phyloP scores from a whole-genome alignment of 2,329 filamentous ascomycete species.

The Paraconiothyrium brasiliense region DNA sequence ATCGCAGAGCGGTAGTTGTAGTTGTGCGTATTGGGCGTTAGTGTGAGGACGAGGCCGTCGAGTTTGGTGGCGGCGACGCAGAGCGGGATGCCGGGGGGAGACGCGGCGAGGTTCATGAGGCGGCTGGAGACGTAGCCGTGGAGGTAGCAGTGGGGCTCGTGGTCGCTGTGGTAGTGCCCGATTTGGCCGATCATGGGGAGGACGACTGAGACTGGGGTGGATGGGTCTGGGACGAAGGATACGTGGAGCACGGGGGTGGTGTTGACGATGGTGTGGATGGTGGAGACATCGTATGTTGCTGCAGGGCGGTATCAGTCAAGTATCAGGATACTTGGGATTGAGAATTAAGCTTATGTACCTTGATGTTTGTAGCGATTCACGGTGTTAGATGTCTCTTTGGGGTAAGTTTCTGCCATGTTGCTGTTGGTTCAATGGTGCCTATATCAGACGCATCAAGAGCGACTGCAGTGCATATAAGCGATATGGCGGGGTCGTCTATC shows the following conservation, averaged over 20 bases:
- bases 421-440: neutral
- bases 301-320: neutral
- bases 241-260: constrained; percentile 78
- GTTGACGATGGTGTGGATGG: constrained; percentile 74
- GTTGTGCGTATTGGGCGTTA: neutral
- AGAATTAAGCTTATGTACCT: constrained; percentile 56
- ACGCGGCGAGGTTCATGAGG: constrained; percentile 73
- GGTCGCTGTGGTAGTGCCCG: neutral
- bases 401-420: constrained; percentile 24
- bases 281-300: constrained; percentile 70
- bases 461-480: neutral
- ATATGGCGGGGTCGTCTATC: neutral
- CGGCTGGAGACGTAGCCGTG: constrained; percentile 86
- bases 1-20: constrained; percentile 51
- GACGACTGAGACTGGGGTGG: constrained; percentile 75
- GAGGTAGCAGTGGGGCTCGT: constrained; percentile 53
- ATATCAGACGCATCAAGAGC: neutral
- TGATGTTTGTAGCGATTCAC: constrained; percentile 73
- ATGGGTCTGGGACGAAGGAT: constrained; percentile 70
- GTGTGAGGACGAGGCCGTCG: constrained; percentile 73
- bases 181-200: constrained; percentile 82
- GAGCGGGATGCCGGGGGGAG: neutral
- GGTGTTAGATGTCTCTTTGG: constrained; percentile 49
- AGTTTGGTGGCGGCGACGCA: constrained; percentile 68
- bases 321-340: neutral